Conservation (phyloP, 306 rosid species). For the Luffa acutangula region DNA sequence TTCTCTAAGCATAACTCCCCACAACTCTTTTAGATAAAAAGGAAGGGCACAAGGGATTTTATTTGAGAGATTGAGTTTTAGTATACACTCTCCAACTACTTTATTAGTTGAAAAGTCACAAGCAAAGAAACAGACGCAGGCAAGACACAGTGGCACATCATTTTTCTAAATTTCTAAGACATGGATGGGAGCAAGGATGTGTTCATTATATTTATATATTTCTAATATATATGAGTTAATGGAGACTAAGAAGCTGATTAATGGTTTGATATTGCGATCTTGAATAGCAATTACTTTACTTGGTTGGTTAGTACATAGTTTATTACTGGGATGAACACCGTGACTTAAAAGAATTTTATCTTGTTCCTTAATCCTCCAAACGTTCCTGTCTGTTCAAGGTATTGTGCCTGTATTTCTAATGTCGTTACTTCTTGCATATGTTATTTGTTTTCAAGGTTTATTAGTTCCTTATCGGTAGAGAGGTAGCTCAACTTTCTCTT, state of each 20-base stretch:
- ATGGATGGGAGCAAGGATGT: background rate
- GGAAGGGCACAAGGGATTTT: background rate
- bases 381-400: background rate
- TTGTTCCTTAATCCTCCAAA: background rate
- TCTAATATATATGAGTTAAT: background rate
- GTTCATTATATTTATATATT: background rate
- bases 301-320: background rate
- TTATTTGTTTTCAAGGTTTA: background rate
- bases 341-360: background rate
- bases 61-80: background rate
- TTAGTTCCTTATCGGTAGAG: background rate
- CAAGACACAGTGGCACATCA: background rate
- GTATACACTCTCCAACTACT: background rate
- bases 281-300: background rate
- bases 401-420: background rate
- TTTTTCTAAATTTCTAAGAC: background rate
- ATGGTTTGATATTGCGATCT: background rate
- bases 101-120: background rate
- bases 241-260: background rate
- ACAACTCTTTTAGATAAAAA: background rate
- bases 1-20: background rate
- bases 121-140: background rate
- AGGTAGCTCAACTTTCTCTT: background rate
- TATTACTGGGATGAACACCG: background rate
- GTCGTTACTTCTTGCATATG: background rate